These are phyloP conservation scores for Crithidia sp. DNA, from an alignment of 208 protist species.

Conservation along the genomic window DNA sequence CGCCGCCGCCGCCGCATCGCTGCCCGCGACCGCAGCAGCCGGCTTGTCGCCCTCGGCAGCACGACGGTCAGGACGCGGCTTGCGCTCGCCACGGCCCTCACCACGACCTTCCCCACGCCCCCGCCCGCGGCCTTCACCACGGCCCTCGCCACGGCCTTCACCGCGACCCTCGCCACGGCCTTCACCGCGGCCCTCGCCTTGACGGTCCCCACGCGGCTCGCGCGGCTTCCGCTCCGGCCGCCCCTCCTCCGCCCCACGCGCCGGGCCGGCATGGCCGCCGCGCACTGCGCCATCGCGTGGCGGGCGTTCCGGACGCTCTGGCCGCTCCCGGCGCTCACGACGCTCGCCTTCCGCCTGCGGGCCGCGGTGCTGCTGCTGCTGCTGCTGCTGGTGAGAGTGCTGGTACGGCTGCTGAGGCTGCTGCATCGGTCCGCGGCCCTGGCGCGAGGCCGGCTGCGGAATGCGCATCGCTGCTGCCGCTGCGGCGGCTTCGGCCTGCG, in stretches of 20 bases:
- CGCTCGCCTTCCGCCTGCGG: background rate
- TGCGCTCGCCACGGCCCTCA: constrained; percentile 15
- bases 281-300: constrained; percentile 23
- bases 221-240: constrained; percentile 36
- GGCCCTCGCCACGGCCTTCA: background rate
- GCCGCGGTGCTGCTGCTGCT: background rate
- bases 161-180: constrained; percentile 11
- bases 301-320: constrained; percentile 30
- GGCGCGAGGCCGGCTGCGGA: constrained; percentile 27
- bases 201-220: constrained; percentile 14
- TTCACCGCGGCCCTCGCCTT: background rate
- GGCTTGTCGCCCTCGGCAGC: constrained; percentile 4
- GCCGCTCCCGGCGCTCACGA: constrained; percentile 23
- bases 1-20: background rate
- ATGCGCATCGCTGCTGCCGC: constrained; percentile 12
- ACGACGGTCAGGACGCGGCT: constrained; percentile 7
- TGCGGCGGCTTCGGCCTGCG: constrained; percentile 19
- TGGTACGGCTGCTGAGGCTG: background rate
- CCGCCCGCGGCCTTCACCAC: background rate
- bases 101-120: background rate
- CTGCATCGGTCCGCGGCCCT: constrained; percentile 13
- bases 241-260: constrained; percentile 8
- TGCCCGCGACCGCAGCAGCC: background rate
- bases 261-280: background rate
- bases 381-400: constrained; percentile 1